Conservation (phyloP, 805 yeast species). For the Yarrowia hollandica region DNA sequence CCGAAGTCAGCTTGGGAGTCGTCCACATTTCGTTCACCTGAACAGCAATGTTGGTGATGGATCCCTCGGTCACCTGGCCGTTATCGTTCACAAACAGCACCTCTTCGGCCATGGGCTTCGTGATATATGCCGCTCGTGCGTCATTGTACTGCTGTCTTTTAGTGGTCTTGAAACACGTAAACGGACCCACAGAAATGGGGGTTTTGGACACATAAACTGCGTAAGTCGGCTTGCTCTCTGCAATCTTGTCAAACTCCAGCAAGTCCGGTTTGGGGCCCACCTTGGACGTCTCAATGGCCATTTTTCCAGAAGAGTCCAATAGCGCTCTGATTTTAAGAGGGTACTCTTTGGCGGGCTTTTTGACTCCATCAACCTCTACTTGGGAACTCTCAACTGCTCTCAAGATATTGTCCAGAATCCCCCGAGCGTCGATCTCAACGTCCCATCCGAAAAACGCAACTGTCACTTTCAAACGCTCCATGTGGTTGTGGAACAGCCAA, state of each 20-base stretch:
- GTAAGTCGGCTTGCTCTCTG: not conserved
- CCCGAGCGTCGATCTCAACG: not conserved
- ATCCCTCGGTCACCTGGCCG: constrained; percentile 22
- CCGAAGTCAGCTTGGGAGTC: constrained; percentile 20
- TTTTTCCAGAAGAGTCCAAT: not conserved
- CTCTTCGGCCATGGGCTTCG: constrained; percentile 5
- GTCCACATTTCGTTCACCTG: constrained; percentile 25
- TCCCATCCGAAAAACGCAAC: constrained; percentile 18
- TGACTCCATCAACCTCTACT: not conserved
- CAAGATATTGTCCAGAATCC: constrained; percentile 8
- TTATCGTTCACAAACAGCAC: constrained; percentile 21
- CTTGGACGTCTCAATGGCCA: constrained; percentile 6
- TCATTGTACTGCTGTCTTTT: constrained; percentile 13
- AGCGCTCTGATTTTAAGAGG: constrained; percentile 18
- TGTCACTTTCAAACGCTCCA: constrained; percentile 7
- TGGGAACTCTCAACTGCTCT: not conserved
- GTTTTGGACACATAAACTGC: not conserved
- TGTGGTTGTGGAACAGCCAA: constrained; percentile 22
- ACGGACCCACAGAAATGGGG: constrained; percentile 1
- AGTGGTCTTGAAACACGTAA: constrained; percentile 25
- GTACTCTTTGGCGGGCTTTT: not conserved
- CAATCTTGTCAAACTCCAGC: constrained; percentile 8
- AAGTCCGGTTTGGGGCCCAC: not conserved
- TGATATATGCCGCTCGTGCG: constrained; percentile 1
- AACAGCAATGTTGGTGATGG: constrained; percentile 17